These are phyloP conservation scores for Trametes meyenii DNA, from an alignment of 768 basidiomycete species.

Conservation along the genomic window DNA sequence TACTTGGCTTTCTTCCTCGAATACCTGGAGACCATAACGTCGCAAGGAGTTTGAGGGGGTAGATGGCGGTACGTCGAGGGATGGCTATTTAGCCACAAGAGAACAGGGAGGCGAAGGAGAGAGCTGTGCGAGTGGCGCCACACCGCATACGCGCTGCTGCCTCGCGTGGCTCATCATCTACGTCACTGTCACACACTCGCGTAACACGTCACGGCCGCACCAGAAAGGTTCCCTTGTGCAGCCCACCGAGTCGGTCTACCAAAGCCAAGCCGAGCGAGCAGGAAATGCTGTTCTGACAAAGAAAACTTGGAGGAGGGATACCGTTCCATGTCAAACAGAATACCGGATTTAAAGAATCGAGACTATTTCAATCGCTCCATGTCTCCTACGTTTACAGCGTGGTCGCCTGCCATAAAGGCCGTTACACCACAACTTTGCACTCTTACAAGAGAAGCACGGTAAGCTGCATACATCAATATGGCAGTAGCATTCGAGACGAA, in stretches of 20 bases:
- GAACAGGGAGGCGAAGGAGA: not conserved
- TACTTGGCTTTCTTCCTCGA: slow-evolving; percentile 34
- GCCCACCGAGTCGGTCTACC: not conserved
- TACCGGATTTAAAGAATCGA: no score
- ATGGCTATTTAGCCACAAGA: slow-evolving; percentile 1
- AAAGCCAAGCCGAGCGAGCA: not conserved
- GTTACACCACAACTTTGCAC: no score
- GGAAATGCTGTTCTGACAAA: not conserved
- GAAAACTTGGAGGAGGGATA: no score
- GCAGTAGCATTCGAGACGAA: no score
- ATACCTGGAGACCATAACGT: slow-evolving; percentile 17
- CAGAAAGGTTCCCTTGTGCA: not conserved
- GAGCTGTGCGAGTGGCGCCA: slow-evolving; percentile 7
- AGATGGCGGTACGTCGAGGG: not conserved
- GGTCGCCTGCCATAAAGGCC: no score
- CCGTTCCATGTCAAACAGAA: no score
- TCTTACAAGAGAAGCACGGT: no score
- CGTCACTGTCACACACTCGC: slow-evolving; percentile 3
- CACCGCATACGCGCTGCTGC: slow-evolving; percentile 14
- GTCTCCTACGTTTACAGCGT: no score
- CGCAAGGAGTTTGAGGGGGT: not conserved
- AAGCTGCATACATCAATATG: no score
- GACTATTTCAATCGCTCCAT: no score
- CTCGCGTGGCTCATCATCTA: slow-evolving; percentile 11
- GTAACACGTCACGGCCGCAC: not conserved